Evolutionary conservation across 208 protist genomes (phyloP).

Genomic region (Crithidia acanthocephali): DNA sequence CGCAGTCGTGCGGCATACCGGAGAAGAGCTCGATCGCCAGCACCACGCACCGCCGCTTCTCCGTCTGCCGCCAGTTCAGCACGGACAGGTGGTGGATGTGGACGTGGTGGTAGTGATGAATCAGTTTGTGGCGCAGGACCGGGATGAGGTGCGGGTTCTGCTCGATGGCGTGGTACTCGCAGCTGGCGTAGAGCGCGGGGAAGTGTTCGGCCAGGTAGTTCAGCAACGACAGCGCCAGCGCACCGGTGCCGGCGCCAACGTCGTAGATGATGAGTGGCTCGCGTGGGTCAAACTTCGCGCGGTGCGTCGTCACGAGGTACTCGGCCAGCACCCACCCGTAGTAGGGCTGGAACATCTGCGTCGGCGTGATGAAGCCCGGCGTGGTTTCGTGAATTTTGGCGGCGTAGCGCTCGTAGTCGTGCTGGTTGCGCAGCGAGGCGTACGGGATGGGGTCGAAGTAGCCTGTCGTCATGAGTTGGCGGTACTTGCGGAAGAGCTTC

Average conservation of each 20-base stretch:
- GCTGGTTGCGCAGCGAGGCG: slow-evolving; percentile 74
- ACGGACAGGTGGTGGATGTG: slow-evolving; percentile 79
- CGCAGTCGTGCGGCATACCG: slow-evolving; percentile 85
- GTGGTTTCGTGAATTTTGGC: slow-evolving; percentile 78
- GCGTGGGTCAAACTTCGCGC: slow-evolving; percentile 83
- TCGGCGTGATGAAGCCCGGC: slow-evolving; percentile 75
- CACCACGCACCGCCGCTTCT: slow-evolving; percentile 76
- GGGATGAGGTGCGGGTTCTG: slow-evolving; percentile 75
- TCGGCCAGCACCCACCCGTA: slow-evolving; percentile 90
- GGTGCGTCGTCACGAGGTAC: slow-evolving; percentile 81
- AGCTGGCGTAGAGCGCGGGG: slow-evolving; percentile 68
- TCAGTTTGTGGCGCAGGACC: slow-evolving; percentile 70
- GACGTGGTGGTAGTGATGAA: slow-evolving; percentile 85
- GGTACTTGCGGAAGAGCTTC: slow-evolving; percentile 87
- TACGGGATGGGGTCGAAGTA: slow-evolving; percentile 91
- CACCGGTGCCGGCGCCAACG: slow-evolving; percentile 85
- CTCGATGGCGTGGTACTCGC: slow-evolving; percentile 90
- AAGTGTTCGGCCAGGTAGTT: slow-evolving; percentile 90
- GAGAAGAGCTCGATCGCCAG: slow-evolving; percentile 84
- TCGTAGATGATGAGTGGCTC: slow-evolving; percentile 92
- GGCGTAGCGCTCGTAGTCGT: slow-evolving; percentile 84
- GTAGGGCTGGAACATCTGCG: slow-evolving; percentile 88
- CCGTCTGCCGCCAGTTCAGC: slow-evolving; percentile 80
- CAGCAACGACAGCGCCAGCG: slow-evolving; percentile 73
- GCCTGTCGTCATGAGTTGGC: slow-evolving; percentile 80